phyloP scores from a whole-genome alignment of 257 asterid species.

The Ajuga chamaepitys region DNA sequence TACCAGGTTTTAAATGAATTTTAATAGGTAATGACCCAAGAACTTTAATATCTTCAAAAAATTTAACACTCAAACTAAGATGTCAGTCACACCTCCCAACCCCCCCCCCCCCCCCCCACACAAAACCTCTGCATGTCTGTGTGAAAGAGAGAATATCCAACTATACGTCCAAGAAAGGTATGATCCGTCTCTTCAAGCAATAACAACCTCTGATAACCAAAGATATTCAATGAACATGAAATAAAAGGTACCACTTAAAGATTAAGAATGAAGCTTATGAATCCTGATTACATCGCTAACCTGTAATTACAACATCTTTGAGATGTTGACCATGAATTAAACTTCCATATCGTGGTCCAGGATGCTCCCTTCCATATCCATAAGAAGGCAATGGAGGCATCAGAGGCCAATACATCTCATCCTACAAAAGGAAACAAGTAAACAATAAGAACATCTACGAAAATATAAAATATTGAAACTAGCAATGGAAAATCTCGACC shows the following conservation, averaged over 20 bases:
- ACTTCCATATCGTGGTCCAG: constrained; percentile 76
- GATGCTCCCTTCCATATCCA: constrained; percentile 75
- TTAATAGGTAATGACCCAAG: not conserved
- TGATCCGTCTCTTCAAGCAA: not conserved
- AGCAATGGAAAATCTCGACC: too few relatives aligned
- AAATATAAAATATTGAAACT: not conserved
- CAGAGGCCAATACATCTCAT: constrained; percentile 70
- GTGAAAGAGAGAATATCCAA: not conserved
- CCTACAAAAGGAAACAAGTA: constrained; percentile 23
- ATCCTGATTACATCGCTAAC: constrained; percentile 14
- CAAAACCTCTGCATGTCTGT: not conserved
- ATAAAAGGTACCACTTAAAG: not conserved
- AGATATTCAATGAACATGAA: not conserved
- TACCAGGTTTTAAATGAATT: not conserved
- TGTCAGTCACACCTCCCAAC: too few relatives aligned
- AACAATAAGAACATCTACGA: constrained; percentile 2
- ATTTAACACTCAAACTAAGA: too few relatives aligned
- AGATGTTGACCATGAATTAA: constrained; percentile 77
- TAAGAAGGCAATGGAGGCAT: constrained; percentile 84
- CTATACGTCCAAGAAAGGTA: not conserved
- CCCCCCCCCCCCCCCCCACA: too few relatives aligned
- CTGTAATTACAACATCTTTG: constrained; percentile 69
- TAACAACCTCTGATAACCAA: not conserved
- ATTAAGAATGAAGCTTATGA: not conserved
- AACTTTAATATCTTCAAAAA: too few relatives aligned